A percentile compares a stretch with the other conserved stretches of the same genome.
Evolutionary conservation across 176 grass and related monocot species (phyloP).

Genomic region (Neostapfia colusana): DNA sequence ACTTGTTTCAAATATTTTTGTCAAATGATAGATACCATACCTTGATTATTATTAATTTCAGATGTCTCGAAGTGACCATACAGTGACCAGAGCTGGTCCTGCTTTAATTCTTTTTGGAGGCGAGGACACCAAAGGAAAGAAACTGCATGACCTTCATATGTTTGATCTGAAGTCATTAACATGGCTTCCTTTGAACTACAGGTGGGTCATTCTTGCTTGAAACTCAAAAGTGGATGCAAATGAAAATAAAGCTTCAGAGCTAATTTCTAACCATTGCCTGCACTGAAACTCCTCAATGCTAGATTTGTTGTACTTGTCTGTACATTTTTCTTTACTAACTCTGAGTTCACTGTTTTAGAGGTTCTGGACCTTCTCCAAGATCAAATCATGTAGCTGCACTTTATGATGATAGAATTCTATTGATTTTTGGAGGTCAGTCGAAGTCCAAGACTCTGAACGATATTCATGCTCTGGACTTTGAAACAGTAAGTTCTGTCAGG

Average conservation of each 20-base stretch:
- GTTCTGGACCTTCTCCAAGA: slow-evolving; percentile 88
- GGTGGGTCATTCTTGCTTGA: slow-evolving; percentile 56
- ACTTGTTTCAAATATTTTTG: slow-evolving; percentile 4
- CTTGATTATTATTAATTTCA: slow-evolving; percentile 48
- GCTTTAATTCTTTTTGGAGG: slow-evolving; percentile 92
- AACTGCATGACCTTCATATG: slow-evolving; percentile 98
- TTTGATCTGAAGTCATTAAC: slow-evolving; percentile 92
- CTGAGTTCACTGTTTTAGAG: slow-evolving; percentile 57
- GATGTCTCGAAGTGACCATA: slow-evolving; percentile 87
- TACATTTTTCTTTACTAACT: slow-evolving; percentile 37
- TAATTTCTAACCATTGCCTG: background rate
- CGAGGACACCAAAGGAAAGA: slow-evolving; percentile 83
- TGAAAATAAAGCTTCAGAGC: slow-evolving; percentile 3
- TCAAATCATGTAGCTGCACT: slow-evolving; percentile 83
- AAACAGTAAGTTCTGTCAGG: slow-evolving; percentile 67
- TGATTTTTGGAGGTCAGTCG: slow-evolving; percentile 90
- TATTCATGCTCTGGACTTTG: slow-evolving; percentile 85
- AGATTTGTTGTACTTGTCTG: background rate
- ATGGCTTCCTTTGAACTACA: slow-evolving; percentile 98
- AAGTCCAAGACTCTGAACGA: slow-evolving; percentile 96
- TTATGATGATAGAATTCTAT: slow-evolving; percentile 83
- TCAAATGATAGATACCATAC: slow-evolving; percentile 8
- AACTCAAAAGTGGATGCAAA: background rate
- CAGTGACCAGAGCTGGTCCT: slow-evolving; percentile 81
- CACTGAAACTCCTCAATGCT: slow-evolving; percentile 3